Base-by-base conservation (phyloP, 805 yeast genomes). In the Yarrowia sp. region DNA sequence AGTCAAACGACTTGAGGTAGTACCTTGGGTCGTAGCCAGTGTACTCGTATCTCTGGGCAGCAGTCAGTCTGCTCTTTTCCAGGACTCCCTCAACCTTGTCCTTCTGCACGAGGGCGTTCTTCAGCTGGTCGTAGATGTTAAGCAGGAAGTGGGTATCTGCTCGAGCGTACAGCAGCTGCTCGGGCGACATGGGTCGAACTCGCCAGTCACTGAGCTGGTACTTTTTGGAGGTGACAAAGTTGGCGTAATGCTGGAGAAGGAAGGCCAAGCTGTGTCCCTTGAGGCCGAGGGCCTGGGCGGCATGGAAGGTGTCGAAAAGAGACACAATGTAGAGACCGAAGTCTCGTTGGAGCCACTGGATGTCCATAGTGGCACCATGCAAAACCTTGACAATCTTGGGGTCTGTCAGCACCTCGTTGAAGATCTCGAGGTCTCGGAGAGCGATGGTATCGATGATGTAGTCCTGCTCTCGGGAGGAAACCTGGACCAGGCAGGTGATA, bases 151-250 rank as follows among this genome's bases (percentile, higher is more conserved):
- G 99, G 0, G 99, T 94, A 73, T 94, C 99, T 0, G 97, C 88
- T 66, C 96, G 81, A 0, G 99, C 99, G 72, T 94, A 94, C 14
- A 86, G 82, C 64, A 78, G 73, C 92, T 94, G 87, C 36, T 89
- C 84, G 9, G 77, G 72, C 1, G 89, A 81, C 58, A 94, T 75
- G 0, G 99, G 99, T 66, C 99, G 80, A 6, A 86, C 75, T 71
- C 99, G 82, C 99, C 99, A 94, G 73, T 94, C 99, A 0, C 98
- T 96, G 64, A 92, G 76, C 74, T 94, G 99, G 74, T 92, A 94
- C 74, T 92, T 88, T 69, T 94, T 94, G 13, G 97, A 88, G 0
- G 99, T 91, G 66, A 84, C 84, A 73, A 94, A 94, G 44, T 83
- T 79, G 3, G 94, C 96, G 73, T 80, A 90, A 24, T 80, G 80